phyloP scores from a whole-genome alignment of 495 filamentous ascomycete species.

The Aspergillus homomorphus region DNA sequence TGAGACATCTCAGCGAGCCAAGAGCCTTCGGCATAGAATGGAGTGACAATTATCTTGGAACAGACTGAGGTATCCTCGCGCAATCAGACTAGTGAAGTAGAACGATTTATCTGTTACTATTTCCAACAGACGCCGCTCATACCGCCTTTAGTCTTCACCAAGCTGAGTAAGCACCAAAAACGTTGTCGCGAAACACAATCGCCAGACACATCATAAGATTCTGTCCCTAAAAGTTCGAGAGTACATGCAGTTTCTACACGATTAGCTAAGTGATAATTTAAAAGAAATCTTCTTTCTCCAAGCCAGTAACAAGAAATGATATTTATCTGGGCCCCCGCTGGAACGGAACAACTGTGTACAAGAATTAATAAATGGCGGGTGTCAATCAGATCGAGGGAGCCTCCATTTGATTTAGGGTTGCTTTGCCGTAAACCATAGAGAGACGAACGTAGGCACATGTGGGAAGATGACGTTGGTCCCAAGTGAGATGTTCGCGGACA shows the following conservation, averaged over 20 bases:
- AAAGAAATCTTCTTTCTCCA: neutral
- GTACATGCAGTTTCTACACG: neutral
- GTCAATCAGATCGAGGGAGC: neutral
- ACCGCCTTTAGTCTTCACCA: too few relatives aligned
- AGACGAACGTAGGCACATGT: neutral
- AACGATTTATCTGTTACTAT: too few relatives aligned
- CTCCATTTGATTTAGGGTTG: neutral
- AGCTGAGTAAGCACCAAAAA: too few relatives aligned
- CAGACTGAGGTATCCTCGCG: too few relatives aligned
- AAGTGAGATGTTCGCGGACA: neutral
- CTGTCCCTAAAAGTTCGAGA: neutral
- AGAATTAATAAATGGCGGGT: neutral
- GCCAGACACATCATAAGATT: too few relatives aligned
- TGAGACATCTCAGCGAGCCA: constrained; percentile 26
- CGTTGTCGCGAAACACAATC: too few relatives aligned
- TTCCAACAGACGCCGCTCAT: too few relatives aligned
- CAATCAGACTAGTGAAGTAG: neutral
- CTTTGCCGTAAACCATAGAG: constrained; percentile 3
- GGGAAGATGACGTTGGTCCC: neutral
- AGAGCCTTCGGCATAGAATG: neutral
- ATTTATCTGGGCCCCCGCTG: neutral
- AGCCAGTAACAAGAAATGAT: neutral
- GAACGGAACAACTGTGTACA: neutral
- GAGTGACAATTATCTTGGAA: too few relatives aligned
- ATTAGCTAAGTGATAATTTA: neutral